Evolutionary conservation across 257 asterid genomes (phyloP), one percentile per base, ranked within the genome.

Genomic region (Fraxinus excelsior): DNA sequence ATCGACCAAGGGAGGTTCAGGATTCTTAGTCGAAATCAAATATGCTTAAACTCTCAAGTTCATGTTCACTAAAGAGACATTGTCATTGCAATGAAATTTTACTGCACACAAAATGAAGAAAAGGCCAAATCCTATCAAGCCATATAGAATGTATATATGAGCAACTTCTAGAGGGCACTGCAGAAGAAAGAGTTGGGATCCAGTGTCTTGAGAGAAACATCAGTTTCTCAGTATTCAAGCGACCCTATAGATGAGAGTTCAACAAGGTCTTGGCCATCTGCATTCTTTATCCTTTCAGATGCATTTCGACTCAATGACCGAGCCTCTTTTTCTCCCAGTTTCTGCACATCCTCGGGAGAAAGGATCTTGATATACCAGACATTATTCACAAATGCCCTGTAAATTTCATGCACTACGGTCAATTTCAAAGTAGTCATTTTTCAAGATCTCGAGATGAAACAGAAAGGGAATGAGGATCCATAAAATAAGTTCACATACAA

Each of bases 281-380:
- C 78, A n/a, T 81, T 82, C 86, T 70, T 79, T 74, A 82, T 81
- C 85, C 89, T 87, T 78, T 84, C 90, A 6, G 82, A 85, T 10
- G 89, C 81, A 58, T 35, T 80, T 68, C 83, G 83, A 40, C 82
- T 85, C 82, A 85, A 82, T 73, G 94, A 79, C 70, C 87, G 95
- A 35, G 82, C 91, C 73, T 90, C 97, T 77, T 87, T 88, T 79
- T 87, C 92, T 68, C 97, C 97, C 80, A 94, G 91, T 80, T 88
- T 89, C 84, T 87, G 80, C 81, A 92, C 94, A 65, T 92, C 98
- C 79, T 92, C 93, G 0, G 97, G 97, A 10, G 97, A 94, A 53
- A 94, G 97, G 82, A 94, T 94, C 91, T 94, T 94, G 88, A 94
- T 94, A 67, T 91, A 91, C 97, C 97, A 94, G 76, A 94, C 98